phyloP scores from a whole-genome alignment of 306 rosid genomes.

The Phaseolus lunatus region DNA sequence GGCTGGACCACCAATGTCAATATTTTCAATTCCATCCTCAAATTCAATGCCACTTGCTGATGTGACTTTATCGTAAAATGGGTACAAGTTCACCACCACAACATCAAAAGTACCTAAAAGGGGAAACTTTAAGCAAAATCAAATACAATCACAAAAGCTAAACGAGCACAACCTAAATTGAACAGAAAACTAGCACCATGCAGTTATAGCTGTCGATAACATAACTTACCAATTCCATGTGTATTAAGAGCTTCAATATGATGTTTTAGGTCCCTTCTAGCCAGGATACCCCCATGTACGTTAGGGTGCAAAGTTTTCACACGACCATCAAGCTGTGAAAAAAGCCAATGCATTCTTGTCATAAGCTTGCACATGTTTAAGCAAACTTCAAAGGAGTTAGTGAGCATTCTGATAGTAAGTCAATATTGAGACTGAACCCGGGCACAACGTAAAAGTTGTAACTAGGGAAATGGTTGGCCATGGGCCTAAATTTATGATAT shows the following conservation, averaged over 20 bases:
- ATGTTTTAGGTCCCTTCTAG: slow-evolving; percentile 89
- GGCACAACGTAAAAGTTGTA: neutral
- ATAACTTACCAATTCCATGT: slow-evolving; percentile 83
- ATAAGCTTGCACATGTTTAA: neutral
- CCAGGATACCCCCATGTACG: slow-evolving; percentile 94
- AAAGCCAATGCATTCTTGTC: slow-evolving; percentile 43
- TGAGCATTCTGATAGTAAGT: neutral
- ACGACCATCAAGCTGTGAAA: slow-evolving; percentile 88
- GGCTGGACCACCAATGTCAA: slow-evolving; percentile 97
- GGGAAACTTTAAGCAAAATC: slow-evolving; percentile 31
- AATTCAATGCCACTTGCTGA: slow-evolving; percentile 71
- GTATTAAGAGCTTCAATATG: slow-evolving; percentile 80
- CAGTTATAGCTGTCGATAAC: neutral
- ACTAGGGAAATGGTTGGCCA: too few species aligned
- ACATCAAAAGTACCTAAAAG: slow-evolving; percentile 86
- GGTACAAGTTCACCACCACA: slow-evolving; percentile 93
- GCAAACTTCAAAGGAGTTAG: neutral
- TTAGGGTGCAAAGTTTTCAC: slow-evolving; percentile 95
- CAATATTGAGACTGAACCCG: neutral
- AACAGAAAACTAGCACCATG: neutral
- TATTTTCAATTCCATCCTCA: slow-evolving; percentile 95
- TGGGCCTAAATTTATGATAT: neutral
- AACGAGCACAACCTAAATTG: slow-evolving; percentile 19
- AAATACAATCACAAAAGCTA: slow-evolving; percentile 15
- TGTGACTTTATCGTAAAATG: slow-evolving; percentile 87